Percentiles rank a stretch among this genome's conserved stretches.
Conservation (phyloP, 176 grass and related monocot species). For the Cocos nucifera region DNA sequence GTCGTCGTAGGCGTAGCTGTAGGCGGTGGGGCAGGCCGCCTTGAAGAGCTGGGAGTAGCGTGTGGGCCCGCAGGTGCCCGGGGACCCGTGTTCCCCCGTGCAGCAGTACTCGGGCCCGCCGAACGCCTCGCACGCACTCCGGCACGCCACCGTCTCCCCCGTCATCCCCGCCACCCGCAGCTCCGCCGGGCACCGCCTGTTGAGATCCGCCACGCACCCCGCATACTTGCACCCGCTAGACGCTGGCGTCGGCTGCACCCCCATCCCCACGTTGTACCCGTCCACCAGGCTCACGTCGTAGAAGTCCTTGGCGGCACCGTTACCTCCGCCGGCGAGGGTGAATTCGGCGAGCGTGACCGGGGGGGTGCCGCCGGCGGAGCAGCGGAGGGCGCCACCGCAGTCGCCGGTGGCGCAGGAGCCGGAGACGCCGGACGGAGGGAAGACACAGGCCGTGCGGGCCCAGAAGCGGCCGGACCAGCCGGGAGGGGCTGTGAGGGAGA, state of each 20-base stretch:
- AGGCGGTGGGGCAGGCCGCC: conserved; percentile 57
- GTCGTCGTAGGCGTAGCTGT: conserved; percentile 95
- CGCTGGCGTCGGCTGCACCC: too few species aligned
- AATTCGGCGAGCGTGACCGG: conserved; percentile 5
- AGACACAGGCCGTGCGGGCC: conserved; percentile 5
- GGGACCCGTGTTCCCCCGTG: conserved; percentile 52
- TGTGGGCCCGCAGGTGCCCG: conserved; percentile 46
- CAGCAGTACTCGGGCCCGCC: conserved; percentile 63
- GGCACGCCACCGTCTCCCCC: conserved; percentile 39
- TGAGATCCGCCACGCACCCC: conserved; percentile 77
- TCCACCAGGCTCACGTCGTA: too few species aligned
- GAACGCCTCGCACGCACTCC: conserved; percentile 80
- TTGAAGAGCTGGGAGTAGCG: conserved; percentile 75
- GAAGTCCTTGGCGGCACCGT: too few species aligned
- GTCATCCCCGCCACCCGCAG: conserved; percentile 20
- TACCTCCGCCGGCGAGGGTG: not conserved
- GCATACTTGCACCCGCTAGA: conserved; percentile 45
- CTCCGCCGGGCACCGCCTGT: conserved; percentile 54
- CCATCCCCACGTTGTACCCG: too few species aligned
- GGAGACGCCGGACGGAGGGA: not conserved
- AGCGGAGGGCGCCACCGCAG: not conserved
- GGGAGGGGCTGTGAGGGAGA: not conserved
- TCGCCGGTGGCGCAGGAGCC: conserved; percentile 5
- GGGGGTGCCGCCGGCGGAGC: not conserved
- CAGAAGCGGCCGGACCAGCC: conserved; percentile 13